These are phyloP conservation scores for Colletotrichum melonis DNA, from an alignment of 2,329 filamentous ascomycete genomes.

Conservation along the genomic window DNA sequence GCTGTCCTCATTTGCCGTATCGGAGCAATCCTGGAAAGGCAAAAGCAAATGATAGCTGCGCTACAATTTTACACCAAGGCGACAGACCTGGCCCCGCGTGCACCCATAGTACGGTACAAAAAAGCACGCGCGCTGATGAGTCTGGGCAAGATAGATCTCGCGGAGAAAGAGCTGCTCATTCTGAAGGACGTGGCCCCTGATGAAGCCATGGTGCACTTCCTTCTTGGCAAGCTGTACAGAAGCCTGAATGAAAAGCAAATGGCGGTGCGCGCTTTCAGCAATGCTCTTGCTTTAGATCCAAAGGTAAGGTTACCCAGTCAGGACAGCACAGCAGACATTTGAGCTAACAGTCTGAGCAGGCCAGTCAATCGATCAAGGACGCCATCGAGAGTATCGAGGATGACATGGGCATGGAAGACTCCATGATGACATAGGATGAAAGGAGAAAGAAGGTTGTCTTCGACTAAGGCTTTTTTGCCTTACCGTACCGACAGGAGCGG, in stretches of 20 bases:
- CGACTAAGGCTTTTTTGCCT: neutral
- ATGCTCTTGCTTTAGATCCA: slow-evolving; percentile 93
- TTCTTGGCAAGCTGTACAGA: slow-evolving; percentile 87
- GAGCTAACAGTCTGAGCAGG: slow-evolving; percentile 61
- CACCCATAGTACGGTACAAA: slow-evolving; percentile 88
- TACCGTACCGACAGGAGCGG: neutral
- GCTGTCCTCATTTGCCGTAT: slow-evolving; percentile 93
- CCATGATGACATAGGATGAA: slow-evolving; percentile 65
- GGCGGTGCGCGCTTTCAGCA: slow-evolving; percentile 94
- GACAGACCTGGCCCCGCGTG: slow-evolving; percentile 82
- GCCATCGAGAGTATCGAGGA: slow-evolving; percentile 93
- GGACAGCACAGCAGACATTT: neutral
- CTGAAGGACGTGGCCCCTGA: slow-evolving; percentile 92
- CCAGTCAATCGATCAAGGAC: slow-evolving; percentile 94
- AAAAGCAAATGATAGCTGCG: slow-evolving; percentile 83
- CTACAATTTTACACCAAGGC: slow-evolving; percentile 86
- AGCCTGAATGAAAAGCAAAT: slow-evolving; percentile 77
- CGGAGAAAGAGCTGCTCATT: slow-evolving; percentile 85
- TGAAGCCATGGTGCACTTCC: slow-evolving; percentile 95
- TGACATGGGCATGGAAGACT: slow-evolving; percentile 77
- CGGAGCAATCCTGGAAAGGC: slow-evolving; percentile 88
- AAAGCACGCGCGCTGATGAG: slow-evolving; percentile 90
- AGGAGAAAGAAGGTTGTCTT: neutral
- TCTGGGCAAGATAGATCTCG: slow-evolving; percentile 75
- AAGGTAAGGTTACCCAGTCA: slow-evolving; percentile 74